Conservation (phyloP, 2,329 filamentous ascomycete species). For the Aspergillaceae sp. region DNA sequence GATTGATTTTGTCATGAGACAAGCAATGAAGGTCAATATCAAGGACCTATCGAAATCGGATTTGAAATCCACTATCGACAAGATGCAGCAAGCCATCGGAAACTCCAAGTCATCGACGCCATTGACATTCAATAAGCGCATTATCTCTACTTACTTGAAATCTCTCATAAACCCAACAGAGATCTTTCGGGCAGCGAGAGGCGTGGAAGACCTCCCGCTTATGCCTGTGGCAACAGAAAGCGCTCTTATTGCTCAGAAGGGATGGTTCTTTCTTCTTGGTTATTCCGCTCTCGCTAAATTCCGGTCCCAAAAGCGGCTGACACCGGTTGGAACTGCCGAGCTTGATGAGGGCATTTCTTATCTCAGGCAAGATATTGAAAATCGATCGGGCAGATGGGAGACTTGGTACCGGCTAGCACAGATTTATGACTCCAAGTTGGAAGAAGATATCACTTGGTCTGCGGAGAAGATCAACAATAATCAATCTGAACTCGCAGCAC, state of each 20-base stretch:
- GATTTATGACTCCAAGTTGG: constrained; percentile 77
- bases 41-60: constrained; percentile 90
- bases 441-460: constrained; percentile 80
- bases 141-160: constrained; percentile 73
- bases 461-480: constrained; percentile 87
- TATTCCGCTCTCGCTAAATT: constrained; percentile 85
- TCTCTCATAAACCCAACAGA: constrained; percentile 73
- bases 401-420: constrained; percentile 84
- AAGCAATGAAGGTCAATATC: constrained; percentile 75
- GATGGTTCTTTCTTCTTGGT: constrained; percentile 88
- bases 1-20: constrained; percentile 71
- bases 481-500: constrained; percentile 61
- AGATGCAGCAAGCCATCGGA: constrained; percentile 81
- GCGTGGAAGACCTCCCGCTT: constrained; percentile 65
- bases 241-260: constrained; percentile 61
- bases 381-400: constrained; percentile 74
- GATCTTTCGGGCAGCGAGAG: constrained; percentile 71
- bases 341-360: constrained; percentile 73
- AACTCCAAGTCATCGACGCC: constrained; percentile 66
- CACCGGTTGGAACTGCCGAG: constrained; percentile 71
- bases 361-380: constrained; percentile 72
- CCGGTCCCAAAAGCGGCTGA: constrained; percentile 66
- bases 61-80: constrained; percentile 80
- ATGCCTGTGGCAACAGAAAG: constrained; percentile 62
- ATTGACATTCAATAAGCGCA: constrained; percentile 77